These are phyloP conservation scores for Monsonia emarginata DNA, from an alignment of 441 rosid genomes.

Conservation along the genomic window DNA sequence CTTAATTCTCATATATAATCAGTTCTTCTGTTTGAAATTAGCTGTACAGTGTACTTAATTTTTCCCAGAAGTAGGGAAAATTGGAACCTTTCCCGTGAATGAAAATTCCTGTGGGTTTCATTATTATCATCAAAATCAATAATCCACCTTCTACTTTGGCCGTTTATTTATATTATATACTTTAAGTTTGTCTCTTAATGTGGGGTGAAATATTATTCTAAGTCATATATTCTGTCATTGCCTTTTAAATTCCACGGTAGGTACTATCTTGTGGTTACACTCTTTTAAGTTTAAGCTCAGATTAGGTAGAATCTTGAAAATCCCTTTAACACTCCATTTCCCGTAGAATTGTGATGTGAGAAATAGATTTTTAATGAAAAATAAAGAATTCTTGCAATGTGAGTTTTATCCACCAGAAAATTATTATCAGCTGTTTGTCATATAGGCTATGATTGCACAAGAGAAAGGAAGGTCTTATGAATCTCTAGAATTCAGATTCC, in stretches of 20 bases:
- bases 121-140: slow-evolving; percentile 22
- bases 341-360: neutral
- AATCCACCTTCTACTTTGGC: slow-evolving; percentile 37
- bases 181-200: slow-evolving; percentile 9
- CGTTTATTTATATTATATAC: slow-evolving; percentile 11
- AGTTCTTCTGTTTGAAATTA: neutral
- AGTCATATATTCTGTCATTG: neutral
- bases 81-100: neutral
- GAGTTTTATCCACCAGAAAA: neutral
- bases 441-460: neutral
- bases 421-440: neutral
- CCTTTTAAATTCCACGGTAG: slow-evolving; percentile 17
- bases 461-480: neutral
- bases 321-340: slow-evolving; percentile 3
- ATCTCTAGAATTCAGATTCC: slow-evolving; percentile 2
- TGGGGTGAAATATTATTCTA: slow-evolving; percentile 2
- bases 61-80: too few species aligned
- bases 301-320: slow-evolving; percentile 19
- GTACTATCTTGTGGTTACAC: slow-evolving; percentile 13
- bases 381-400: neutral
- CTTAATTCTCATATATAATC: neutral
- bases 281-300: neutral
- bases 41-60: neutral
- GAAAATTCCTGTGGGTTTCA: neutral
- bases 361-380: too few species aligned